Evolutionary conservation across 2,329 filamentous ascomycete genomes (phyloP), one percentile per base, ranked within the genome.

Genomic region (Didymella exigua): DNA sequence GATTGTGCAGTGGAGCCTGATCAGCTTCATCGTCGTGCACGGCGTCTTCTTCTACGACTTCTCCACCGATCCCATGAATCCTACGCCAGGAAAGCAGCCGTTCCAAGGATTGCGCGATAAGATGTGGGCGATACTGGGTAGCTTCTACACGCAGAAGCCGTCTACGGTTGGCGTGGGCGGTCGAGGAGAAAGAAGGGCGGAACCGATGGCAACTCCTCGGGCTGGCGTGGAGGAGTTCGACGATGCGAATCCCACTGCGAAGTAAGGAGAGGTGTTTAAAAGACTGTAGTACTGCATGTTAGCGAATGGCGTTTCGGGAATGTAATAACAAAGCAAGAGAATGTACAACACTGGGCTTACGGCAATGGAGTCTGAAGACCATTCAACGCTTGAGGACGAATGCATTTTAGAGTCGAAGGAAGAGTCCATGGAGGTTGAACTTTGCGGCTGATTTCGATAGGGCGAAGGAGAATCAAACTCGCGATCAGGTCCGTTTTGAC

Each of bases 11-110:
- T 83, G 70, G 69, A 70, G 61, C 49, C 14, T 68, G 46, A 40
- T 78, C 82, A 46, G 82, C 79, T 71, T 81, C 85, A 29, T 60
- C 78, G 9, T 73, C 80, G 21, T 89, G 40, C 72, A 87, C 62
- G 78, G 81, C 24, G 79, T 87, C 26, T 73, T 89, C 50, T 88
- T 86, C 70, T 81, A 87, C 79, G 84, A 89, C 60, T 84, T 80
- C 47, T 36, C 61, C 18, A 56, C 68, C 8, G 71, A 73, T 38
- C 67, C 69, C 3, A 68, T 64, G 66, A 73, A 71, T 41, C 68
- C 69, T 26, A 50, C 58, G n/a, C 65, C 63, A 16, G 70, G 69
- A 44, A 64, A 72, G 60, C 63, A 73, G 40, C 66, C 66, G 21
- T 74, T 74, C 44, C 52, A 67, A 38, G 61, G 59, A 5, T 37